These are phyloP conservation scores for Plasmodium malariae DNA, from an alignment of 169 alveolate genomes.

Conservation along the genomic window DNA sequence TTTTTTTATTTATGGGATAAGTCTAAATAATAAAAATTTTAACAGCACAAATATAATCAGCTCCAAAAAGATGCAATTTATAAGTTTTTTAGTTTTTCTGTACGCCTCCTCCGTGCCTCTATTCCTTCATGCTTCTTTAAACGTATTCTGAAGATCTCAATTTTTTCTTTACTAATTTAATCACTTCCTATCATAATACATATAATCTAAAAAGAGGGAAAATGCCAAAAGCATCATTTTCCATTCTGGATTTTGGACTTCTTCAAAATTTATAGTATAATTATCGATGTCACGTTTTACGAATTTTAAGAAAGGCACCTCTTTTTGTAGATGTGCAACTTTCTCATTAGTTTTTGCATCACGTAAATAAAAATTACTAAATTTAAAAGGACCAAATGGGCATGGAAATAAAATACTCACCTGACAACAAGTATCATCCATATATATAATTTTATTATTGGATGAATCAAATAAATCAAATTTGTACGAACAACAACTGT, in stretches of 20 bases:
- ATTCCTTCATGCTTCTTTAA: too few relatives aligned
- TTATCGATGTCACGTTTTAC: slow-evolving; percentile 62
- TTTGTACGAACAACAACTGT: slow-evolving; percentile 62
- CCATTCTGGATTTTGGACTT: slow-evolving; percentile 67
- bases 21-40: too few relatives aligned
- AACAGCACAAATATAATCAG: too few relatives aligned
- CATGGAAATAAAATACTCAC: slow-evolving; percentile 48
- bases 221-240: slow-evolving; percentile 74
- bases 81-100: too few relatives aligned
- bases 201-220: slow-evolving; percentile 62
- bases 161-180: too few relatives aligned
- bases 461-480: slow-evolving; percentile 69
- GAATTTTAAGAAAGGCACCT: slow-evolving; percentile 65
- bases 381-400: slow-evolving; percentile 65
- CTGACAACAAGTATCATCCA: slow-evolving; percentile 75
- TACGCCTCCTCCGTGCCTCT: too few relatives aligned
- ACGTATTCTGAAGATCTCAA: too few relatives aligned
- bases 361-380: slow-evolving; percentile 60
- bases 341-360: slow-evolving; percentile 61
- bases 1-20: too few relatives aligned
- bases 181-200: slow-evolving; percentile 50
- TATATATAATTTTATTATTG: slow-evolving; percentile 52
- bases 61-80: too few relatives aligned
- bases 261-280: slow-evolving; percentile 48
- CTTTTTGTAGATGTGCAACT: slow-evolving; percentile 61